Evolutionary conservation across 192 early-diverging fungal genomes (phyloP).

Genomic region (Backusella parvicylindrica): DNA sequence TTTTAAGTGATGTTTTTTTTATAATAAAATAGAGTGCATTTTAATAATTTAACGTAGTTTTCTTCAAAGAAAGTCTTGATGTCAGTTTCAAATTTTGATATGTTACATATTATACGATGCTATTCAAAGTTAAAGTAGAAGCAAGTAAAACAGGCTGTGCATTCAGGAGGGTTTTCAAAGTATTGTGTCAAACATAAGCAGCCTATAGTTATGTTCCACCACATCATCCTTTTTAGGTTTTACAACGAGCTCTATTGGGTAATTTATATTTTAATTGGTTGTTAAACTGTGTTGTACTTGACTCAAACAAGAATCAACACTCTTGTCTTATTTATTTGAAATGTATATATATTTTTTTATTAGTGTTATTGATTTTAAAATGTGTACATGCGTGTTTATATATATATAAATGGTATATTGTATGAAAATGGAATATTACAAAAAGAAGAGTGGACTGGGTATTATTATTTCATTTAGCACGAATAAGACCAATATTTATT

Average conservation of each 20-base stretch:
- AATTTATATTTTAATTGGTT: not conserved
- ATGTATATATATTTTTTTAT: not conserved
- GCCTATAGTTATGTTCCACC: not conserved
- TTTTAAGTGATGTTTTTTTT: too few relatives aligned
- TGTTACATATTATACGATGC: not conserved
- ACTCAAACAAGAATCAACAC: not conserved
- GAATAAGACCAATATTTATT: constrained; percentile 12
- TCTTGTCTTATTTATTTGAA: not conserved
- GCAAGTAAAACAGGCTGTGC: not conserved
- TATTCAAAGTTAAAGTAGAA: not conserved
- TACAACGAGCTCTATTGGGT: not conserved
- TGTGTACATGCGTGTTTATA: not conserved
- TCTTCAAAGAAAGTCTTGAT: too few relatives aligned
- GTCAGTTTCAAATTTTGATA: not conserved
- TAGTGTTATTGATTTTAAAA: not conserved
- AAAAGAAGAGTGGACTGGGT: not conserved
- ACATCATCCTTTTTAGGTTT: not conserved
- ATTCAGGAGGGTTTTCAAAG: not conserved
- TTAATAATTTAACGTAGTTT: too few relatives aligned
- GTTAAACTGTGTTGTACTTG: not conserved
- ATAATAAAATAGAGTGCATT: too few relatives aligned
- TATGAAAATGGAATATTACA: not conserved
- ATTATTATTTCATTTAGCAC: not conserved
- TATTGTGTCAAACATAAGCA: not conserved
- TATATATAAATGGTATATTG: not conserved